Evolutionary conservation across 257 asterid species (phyloP).

Genomic region (Echium plantagineum): DNA sequence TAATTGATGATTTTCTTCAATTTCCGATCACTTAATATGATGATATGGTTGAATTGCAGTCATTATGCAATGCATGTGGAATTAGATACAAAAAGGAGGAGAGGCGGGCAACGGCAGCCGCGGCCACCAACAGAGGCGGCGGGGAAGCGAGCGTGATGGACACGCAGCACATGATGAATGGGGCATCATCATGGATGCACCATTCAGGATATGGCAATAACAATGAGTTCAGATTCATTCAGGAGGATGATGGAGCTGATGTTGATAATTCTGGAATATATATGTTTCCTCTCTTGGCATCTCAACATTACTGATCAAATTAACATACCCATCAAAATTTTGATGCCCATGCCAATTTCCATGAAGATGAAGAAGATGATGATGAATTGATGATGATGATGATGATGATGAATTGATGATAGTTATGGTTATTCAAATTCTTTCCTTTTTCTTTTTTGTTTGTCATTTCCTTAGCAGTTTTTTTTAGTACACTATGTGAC

Average conservation of each 20-base stretch:
- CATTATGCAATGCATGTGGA: conserved; percentile 96
- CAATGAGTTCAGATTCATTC: conserved; percentile 42
- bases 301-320: conserved; percentile 26
- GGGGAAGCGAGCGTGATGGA: conserved; percentile 20
- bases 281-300: neutral
- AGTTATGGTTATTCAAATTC: neutral
- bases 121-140: conserved; percentile 31
- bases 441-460: conserved; percentile 2
- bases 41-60: conserved; percentile 30
- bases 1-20: neutral
- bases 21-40: neutral
- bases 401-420: conserved; percentile 4
- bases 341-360: conserved; percentile 37
- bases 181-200: conserved; percentile 34
- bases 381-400: conserved; percentile 4
- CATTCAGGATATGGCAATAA: conserved; percentile 23
- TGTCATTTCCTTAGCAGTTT: neutral
- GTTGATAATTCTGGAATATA: neutral
- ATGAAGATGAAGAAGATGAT: conserved; percentile 43
- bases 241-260: neutral
- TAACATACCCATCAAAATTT: too few relatives aligned
- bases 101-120: conserved; percentile 82
- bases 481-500: neutral
- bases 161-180: conserved; percentile 34
- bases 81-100: conserved; percentile 94